phyloP scores from a whole-genome alignment of 2,329 filamentous ascomycete genomes.

The Diaporthe sp. region DNA sequence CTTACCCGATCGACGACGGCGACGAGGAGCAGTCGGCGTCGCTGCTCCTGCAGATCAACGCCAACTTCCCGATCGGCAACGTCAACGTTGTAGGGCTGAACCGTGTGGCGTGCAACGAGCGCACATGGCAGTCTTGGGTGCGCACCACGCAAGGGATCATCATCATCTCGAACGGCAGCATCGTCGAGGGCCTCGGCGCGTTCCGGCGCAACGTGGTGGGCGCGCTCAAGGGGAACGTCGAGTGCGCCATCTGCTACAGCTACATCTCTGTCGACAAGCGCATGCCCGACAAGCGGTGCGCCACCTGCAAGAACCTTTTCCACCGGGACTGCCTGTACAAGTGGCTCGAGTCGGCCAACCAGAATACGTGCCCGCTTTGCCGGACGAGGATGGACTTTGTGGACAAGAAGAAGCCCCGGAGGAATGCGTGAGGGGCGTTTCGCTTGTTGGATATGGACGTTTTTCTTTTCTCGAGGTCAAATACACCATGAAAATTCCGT shows the following conservation, averaged over 20 bases:
- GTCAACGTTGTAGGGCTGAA: conserved; percentile 83
- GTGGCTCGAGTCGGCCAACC: conserved; percentile 96
- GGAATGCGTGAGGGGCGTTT: background rate
- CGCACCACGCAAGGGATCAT: conserved; percentile 92
- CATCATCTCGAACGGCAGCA: conserved; percentile 89
- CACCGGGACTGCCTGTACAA: conserved; percentile 92
- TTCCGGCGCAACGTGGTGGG: conserved; percentile 91
- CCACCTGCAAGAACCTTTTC: conserved; percentile 94
- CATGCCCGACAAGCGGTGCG: conserved; percentile 91
- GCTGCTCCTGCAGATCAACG: conserved; percentile 85
- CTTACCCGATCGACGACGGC: conserved; percentile 75
- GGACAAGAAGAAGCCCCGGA: conserved; percentile 42
- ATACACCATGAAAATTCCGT: too few species aligned
- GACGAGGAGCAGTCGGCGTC: conserved; percentile 84
- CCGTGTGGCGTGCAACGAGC: conserved; percentile 88
- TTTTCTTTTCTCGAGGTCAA: background rate
- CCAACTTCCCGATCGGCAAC: conserved; percentile 84
- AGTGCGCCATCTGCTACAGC: conserved; percentile 97
- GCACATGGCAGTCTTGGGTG: conserved; percentile 94
- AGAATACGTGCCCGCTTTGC: conserved; percentile 93
- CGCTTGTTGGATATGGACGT: background rate
- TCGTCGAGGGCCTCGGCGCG: conserved; percentile 87
- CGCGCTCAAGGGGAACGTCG: conserved; percentile 90
- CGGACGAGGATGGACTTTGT: conserved; percentile 84
- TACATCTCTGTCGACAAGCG: conserved; percentile 91